Percentiles rank a stretch among this genome's conserved stretches.
Evolutionary conservation across 208 protist genomes (phyloP).

Genomic region (Crithidia brevicula): DNA sequence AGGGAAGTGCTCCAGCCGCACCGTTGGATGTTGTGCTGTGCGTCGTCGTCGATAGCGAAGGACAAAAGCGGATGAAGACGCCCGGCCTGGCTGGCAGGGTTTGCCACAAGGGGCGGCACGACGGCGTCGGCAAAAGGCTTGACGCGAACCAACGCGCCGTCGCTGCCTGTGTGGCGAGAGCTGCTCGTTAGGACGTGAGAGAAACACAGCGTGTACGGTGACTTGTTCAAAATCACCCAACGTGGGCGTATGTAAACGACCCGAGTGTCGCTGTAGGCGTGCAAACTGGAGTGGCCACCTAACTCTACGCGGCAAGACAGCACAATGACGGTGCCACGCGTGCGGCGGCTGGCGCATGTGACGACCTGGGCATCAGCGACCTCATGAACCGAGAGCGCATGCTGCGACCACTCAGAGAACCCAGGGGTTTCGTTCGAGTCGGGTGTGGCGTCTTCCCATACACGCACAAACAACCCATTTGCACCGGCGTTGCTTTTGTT

Average conservation of each 20-base stretch:
- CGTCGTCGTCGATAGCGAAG: constrained; percentile 21
- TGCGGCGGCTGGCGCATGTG: constrained; percentile 25
- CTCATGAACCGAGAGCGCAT: constrained; percentile 33
- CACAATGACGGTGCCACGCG: constrained; percentile 25
- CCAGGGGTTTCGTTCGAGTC: constrained; percentile 4
- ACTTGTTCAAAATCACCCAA: constrained; percentile 75
- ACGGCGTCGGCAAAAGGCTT: constrained; percentile 9
- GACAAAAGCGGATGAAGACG: constrained; percentile 21
- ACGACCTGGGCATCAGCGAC: constrained; percentile 20
- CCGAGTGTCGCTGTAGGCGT: constrained; percentile 50
- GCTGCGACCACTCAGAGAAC: constrained; percentile 62
- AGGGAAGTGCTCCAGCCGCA: constrained; percentile 55
- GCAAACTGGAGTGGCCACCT: constrained; percentile 26
- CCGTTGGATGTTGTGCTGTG: constrained; percentile 23
- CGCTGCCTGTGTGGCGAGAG: neutral
- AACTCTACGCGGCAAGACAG: constrained; percentile 72
- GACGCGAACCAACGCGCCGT: neutral
- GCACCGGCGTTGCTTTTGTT: constrained; percentile 12
- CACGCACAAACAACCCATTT: constrained; percentile 31
- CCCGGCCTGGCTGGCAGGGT: neutral
- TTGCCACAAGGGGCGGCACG: neutral
- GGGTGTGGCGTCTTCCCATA: constrained; percentile 14
- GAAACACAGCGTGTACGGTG: constrained; percentile 38
- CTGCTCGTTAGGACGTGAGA: constrained; percentile 8
- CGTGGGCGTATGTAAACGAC: constrained; percentile 64